Conservation (phyloP, 75 land plant genomes). For the Pinus tabuliformis region DNA sequence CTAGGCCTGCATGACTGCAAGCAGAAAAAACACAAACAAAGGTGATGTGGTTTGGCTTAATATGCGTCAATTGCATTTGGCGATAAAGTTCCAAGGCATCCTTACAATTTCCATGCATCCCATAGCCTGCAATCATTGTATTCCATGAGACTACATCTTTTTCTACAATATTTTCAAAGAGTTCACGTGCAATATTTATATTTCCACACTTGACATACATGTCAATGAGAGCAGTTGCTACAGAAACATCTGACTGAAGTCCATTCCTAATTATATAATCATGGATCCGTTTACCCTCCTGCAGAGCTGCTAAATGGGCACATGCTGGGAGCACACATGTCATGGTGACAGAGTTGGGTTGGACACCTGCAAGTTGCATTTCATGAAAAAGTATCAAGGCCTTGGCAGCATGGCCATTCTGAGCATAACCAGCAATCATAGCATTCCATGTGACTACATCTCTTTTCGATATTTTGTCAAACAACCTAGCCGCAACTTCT, state of each 20-base stretch:
- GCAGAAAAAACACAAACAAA: slow-evolving; percentile 52
- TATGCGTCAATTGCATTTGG: neutral
- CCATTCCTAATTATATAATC: too few relatives aligned
- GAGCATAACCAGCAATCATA: slow-evolving; percentile 53
- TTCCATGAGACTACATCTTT: neutral
- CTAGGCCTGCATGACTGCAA: slow-evolving; percentile 39
- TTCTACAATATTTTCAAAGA: neutral
- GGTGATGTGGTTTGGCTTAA: neutral
- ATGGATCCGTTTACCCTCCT: too few relatives aligned
- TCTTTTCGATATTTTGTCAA: slow-evolving; percentile 33
- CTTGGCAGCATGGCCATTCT: slow-evolving; percentile 29
- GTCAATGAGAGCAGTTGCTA: too few relatives aligned
- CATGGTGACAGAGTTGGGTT: slow-evolving; percentile 43
- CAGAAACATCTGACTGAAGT: too few relatives aligned
- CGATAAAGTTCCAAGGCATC: neutral
- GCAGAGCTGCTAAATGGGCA: slow-evolving; percentile 36
- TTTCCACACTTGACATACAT: too few relatives aligned
- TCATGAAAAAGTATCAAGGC: slow-evolving; percentile 33
- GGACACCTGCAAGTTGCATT: slow-evolving; percentile 35
- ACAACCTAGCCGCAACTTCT: slow-evolving; percentile 30
- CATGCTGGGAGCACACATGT: slow-evolving; percentile 54
- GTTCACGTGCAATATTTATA: slow-evolving; percentile 4
- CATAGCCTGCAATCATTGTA: neutral
- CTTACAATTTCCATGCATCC: neutral
- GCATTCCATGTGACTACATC: slow-evolving; percentile 73